Evolutionary conservation across 1,139 yeast genomes (phyloP), one percentile per base, ranked within the genome.

Genomic region (Suhomyces guaymorum): DNA sequence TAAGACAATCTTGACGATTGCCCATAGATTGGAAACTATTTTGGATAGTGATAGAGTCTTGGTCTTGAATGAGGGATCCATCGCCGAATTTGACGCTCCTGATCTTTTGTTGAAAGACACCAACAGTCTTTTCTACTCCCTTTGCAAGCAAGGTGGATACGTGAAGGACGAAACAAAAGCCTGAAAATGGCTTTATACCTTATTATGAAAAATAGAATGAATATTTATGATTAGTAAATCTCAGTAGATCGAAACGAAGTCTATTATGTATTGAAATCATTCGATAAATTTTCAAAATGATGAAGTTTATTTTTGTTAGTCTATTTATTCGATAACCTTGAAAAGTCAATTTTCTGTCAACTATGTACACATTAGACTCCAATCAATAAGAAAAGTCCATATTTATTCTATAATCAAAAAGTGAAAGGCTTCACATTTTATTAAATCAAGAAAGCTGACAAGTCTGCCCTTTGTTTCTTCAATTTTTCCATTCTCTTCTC

Each of bases 391-490:
- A n/a, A n/a, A n/a, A n/a, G n/a, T n/a, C n/a, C n/a, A n/a, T n/a
- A n/a, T n/a, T n/a, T n/a, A n/a, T n/a, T n/a, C n/a, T n/a, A n/a
- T n/a, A n/a, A n/a, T n/a, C n/a, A n/a, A n/a, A n/a, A n/a, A n/a
- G n/a, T n/a, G n/a, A n/a, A n/a, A n/a, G n/a, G n/a, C n/a, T n/a
- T n/a, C n/a, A n/a, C n/a, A n/a, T n/a, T n/a, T n/a, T n/a, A 26
- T 7, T 26, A 28, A 11, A 26, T 26, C 5, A 30, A 17, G 15
- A 33, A 21, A 4, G 16, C 17, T 3, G 55, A 50, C 27, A 56
- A 52, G 46, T 60, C 70, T 9, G 66, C 76, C 47, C 78, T 54
- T 43, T 52, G 64, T 30, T 46, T 54, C 39, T 35, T 42, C n/a
- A 70, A 49, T 43, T 68, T 68, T 33, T 48, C 53, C 13, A 57